Evolutionary conservation across 192 early-diverging fungal genomes (phyloP).

Genomic region (Obelidium mucronatum): DNA sequence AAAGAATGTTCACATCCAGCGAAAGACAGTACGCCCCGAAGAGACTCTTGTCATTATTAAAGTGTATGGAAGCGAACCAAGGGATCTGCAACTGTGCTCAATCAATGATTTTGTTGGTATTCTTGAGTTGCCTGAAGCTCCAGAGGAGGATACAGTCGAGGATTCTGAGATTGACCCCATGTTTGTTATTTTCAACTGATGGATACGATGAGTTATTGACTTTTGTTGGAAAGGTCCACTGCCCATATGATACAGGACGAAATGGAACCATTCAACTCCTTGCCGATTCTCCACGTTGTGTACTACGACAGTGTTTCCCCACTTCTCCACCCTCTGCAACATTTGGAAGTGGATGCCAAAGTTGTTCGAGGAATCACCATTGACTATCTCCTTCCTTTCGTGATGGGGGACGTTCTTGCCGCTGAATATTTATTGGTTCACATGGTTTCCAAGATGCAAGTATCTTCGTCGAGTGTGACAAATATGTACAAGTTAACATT

Average conservation of each 20-base stretch:
- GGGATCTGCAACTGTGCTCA: conserved; percentile 18
- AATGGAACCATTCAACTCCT: conserved; percentile 6
- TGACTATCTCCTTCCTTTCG: conserved; percentile 15
- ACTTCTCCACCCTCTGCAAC: conserved; percentile 16
- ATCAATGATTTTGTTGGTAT: conserved; percentile 35
- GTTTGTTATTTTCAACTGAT: not conserved
- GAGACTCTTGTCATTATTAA: conserved; percentile 10
- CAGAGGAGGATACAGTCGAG: not conserved
- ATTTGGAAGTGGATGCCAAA: not conserved
- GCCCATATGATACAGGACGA: conserved; percentile 5
- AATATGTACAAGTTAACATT: not conserved
- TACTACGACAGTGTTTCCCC: conserved; percentile 10
- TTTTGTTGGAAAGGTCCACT: no score
- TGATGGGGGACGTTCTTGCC: conserved; percentile 42
- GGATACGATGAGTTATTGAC: not conserved
- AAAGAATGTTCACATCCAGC: conserved; percentile 16
- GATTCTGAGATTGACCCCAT: not conserved
- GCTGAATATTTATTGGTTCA: conserved; percentile 48
- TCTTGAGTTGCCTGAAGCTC: conserved; percentile 11
- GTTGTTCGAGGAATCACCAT: not conserved
- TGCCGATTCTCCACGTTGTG: conserved; percentile 16
- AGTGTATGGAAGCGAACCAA: conserved; percentile 34
- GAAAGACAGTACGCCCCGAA: not conserved
- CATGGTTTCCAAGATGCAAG: conserved; percentile 48
- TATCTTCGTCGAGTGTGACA: not conserved